Evolutionary conservation across 2,329 filamentous ascomycete genomes (phyloP).

Genomic region (Chaetomium olivaceum): DNA sequence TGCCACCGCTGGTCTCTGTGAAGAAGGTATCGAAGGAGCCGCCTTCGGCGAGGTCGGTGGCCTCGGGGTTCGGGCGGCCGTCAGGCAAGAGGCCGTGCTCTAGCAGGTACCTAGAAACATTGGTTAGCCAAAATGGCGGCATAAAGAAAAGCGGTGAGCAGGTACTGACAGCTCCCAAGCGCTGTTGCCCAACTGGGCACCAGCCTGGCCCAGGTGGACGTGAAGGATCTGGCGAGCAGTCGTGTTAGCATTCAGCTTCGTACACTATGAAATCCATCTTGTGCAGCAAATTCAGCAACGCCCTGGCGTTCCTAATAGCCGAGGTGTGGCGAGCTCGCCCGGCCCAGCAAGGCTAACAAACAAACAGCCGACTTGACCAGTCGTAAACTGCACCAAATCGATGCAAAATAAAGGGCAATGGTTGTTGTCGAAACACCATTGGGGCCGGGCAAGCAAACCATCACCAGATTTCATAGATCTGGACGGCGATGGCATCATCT

Average conservation of each 20-base stretch:
- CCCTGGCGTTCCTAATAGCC: neutral
- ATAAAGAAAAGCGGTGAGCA: constrained; percentile 42
- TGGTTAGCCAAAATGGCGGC: constrained; percentile 8
- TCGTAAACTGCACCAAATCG: neutral
- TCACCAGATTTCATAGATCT: neutral
- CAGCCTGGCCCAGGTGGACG: constrained; percentile 67
- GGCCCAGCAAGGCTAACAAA: neutral
- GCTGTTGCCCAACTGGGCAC: constrained; percentile 72
- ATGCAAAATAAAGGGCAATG: neutral
- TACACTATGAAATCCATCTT: neutral
- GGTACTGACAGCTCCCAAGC: constrained; percentile 67
- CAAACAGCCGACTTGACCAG: neutral
- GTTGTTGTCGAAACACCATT: neutral
- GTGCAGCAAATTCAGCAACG: neutral
- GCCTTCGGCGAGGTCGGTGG: constrained; percentile 58
- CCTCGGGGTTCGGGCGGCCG: constrained; percentile 63
- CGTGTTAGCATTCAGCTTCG: constrained; percentile 17
- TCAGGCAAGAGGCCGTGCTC: constrained; percentile 69
- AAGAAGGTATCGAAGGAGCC: constrained; percentile 74
- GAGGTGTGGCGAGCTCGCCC: neutral
- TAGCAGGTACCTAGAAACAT: constrained; percentile 61
- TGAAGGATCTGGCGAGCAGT: constrained; percentile 55
- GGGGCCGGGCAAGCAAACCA: neutral
- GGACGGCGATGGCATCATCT: constrained; percentile 1
- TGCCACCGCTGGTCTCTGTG: constrained; percentile 69